These are phyloP conservation scores for Candida maltosa DNA, from an alignment of 805 yeast species.

Conservation along the genomic window DNA sequence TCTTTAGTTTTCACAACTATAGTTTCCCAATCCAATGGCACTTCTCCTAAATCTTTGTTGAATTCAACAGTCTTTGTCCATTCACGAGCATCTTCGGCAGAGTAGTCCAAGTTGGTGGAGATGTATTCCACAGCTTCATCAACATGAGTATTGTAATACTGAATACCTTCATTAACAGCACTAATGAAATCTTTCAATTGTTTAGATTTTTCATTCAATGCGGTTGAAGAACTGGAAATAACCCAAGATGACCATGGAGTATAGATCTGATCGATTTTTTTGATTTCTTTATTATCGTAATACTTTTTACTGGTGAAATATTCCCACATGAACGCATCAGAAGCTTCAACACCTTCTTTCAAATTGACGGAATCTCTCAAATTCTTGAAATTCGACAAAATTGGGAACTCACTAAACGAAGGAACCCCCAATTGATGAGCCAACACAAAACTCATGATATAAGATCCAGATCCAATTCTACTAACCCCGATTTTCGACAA, in stretches of 20 bases:
- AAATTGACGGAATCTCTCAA: conserved; percentile 77
- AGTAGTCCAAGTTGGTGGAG: conserved; percentile 66
- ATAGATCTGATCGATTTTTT: conserved; percentile 79
- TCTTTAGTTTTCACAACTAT: conserved; percentile 54
- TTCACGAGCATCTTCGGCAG: conserved; percentile 69
- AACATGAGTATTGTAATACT: conserved; percentile 54
- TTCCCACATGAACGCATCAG: conserved; percentile 96
- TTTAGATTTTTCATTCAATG: conserved; percentile 24
- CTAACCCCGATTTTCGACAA: conserved; percentile 73
- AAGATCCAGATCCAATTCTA: conserved; percentile 88
- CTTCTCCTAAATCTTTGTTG: conserved; percentile 36
- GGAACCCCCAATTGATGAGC: conserved; percentile 39
- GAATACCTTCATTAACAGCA: conserved; percentile 65
- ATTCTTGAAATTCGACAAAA: conserved; percentile 66
- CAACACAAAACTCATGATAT: conserved; percentile 85
- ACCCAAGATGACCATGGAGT: conserved; percentile 99
- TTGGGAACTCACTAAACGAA: conserved; percentile 54
- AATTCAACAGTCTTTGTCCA: conserved; percentile 83
- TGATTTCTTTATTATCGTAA: conserved; percentile 77
- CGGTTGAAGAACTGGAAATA: conserved; percentile 49
- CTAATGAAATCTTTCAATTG: conserved; percentile 38
- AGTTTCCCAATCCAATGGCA: conserved; percentile 44
- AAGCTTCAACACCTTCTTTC: conserved; percentile 31
- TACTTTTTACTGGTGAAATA: conserved; percentile 84
- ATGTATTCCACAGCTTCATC: conserved; percentile 70